Base-by-base conservation (phyloP, 208 protist species). In the Kentomonas sorsogonicus region DNA sequence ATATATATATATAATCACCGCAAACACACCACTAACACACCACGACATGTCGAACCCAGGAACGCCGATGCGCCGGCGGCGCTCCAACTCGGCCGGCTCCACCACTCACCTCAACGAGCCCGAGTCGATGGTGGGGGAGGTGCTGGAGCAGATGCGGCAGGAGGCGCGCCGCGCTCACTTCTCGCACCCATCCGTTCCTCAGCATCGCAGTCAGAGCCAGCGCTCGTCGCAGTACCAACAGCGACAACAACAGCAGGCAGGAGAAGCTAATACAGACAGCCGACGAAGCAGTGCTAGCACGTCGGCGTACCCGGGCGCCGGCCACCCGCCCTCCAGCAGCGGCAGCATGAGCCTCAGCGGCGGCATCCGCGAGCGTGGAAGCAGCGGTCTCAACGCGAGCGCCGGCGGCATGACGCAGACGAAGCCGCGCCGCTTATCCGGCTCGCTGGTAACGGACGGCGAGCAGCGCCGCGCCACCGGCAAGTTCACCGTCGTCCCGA, bases 41-140 rank as follows among this genome's bases (percentile, higher is more conserved):
- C 38, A 43, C 18, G 38, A 22, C 38, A 3, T 18, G 15, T 43
- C n/a, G 38, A n/a, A 16, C 7, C 38, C 38, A 43, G 18, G 13
- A 4, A 16, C 18, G 3, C 38, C 13, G 7, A 5, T 36, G 18
- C 13, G 13, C 15, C 9, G 18, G 15, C 3, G 9, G 3, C 38
- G 11, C 7, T n/a, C 38, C 3, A 4, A 43, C 38, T 18, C 38
- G 9, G 9, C 38, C 3, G 15, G 15, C 26, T 45, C 51, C 51
- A 56, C 43, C 25, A 56, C 51, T 36, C 43, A 45, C 40, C 7
- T 56, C 33, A 56, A 56, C 51, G 43, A 56, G 33, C 40, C 51
- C 11, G 51, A 56, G 11, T 10, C 34, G 22, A 5, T 56, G 4
- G 22, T 56, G 33, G 25, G 26, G 20, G 10, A 45, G 33, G n/a